Percentiles rank a stretch among this genome's conserved stretches.
Evolutionary conservation across 352 stramenopile genomes (phyloP).

Genomic region (Pythium monospermum): DNA sequence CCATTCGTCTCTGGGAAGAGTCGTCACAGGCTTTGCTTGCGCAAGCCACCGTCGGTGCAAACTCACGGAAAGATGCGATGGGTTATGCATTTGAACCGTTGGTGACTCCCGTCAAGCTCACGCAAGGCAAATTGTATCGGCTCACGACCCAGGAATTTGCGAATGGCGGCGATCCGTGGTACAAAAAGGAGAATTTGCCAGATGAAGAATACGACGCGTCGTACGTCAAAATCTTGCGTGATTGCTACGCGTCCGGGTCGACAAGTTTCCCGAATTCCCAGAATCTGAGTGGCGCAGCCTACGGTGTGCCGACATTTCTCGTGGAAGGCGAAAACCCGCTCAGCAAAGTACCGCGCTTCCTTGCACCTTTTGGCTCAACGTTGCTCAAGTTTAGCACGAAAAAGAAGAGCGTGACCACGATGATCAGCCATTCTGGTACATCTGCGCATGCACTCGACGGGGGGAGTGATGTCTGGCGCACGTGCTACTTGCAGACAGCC

Average conservation of each 20-base stretch:
- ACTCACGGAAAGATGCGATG: slow-evolving; percentile 62
- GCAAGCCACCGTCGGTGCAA: slow-evolving; percentile 52
- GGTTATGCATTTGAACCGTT: slow-evolving; percentile 76
- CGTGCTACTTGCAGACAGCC: slow-evolving; percentile 52
- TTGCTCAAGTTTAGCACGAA: slow-evolving; percentile 62
- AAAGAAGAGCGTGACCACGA: slow-evolving; percentile 50
- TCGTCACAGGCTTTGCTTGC: slow-evolving; percentile 60
- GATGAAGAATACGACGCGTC: slow-evolving; percentile 84
- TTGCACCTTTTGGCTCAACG: slow-evolving; percentile 47
- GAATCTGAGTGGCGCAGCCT: slow-evolving; percentile 78
- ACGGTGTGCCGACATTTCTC: slow-evolving; percentile 81
- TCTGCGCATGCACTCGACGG: slow-evolving; percentile 48
- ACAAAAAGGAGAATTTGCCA: slow-evolving; percentile 86
- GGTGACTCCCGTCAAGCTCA: slow-evolving; percentile 45
- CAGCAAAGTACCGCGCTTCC: slow-evolving; percentile 53
- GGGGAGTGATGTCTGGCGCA: slow-evolving; percentile 42
- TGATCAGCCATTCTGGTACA: slow-evolving; percentile 69
- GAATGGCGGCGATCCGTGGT: slow-evolving; percentile 84
- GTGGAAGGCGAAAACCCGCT: slow-evolving; percentile 74
- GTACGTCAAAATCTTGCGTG: slow-evolving; percentile 83
- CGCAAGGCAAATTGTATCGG: slow-evolving; percentile 80
- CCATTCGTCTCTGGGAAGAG: slow-evolving; percentile 83
- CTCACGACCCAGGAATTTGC: slow-evolving; percentile 85
- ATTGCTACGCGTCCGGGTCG: slow-evolving; percentile 83
- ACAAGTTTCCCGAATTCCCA: slow-evolving; percentile 81